These are phyloP conservation scores for Orbilia blumenaviensis DNA, from an alignment of 2,329 filamentous ascomycete genomes.

Conservation along the genomic window DNA sequence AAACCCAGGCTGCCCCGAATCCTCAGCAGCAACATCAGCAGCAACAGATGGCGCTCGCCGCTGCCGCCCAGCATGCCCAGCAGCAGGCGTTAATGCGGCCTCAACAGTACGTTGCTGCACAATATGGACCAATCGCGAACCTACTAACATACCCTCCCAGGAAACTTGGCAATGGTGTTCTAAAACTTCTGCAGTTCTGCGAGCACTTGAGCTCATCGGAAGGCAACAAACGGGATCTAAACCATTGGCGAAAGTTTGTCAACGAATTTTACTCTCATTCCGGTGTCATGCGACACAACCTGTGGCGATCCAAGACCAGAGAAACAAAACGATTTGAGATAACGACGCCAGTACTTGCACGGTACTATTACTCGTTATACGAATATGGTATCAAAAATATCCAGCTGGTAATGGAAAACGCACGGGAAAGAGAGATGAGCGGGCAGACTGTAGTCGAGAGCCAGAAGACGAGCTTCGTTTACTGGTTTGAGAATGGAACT, in stretches of 20 bases:
- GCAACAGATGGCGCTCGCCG: slow-evolving; percentile 59
- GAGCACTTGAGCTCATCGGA: slow-evolving; percentile 70
- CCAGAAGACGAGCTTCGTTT: slow-evolving; percentile 79
- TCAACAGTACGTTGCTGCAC: slow-evolving; percentile 61
- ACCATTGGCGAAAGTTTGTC: slow-evolving; percentile 83
- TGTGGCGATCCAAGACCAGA: slow-evolving; percentile 68
- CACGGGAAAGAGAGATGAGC: slow-evolving; percentile 65
- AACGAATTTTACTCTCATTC: slow-evolving; percentile 79
- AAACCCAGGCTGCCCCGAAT: slow-evolving; percentile 60
- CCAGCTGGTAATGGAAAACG: slow-evolving; percentile 81
- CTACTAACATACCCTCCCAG: slow-evolving; percentile 58
- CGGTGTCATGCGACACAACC: slow-evolving; percentile 78
- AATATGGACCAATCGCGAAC: slow-evolving; percentile 57
- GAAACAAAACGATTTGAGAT: slow-evolving; percentile 86
- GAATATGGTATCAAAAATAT: slow-evolving; percentile 85
- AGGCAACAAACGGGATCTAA: slow-evolving; percentile 68
- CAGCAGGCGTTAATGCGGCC: slow-evolving; percentile 60
- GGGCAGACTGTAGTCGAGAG: slow-evolving; percentile 74
- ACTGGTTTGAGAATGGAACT: slow-evolving; percentile 81
- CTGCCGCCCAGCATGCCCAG: slow-evolving; percentile 57
- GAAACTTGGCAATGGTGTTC: slow-evolving; percentile 67
- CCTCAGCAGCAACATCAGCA: slow-evolving; percentile 60
- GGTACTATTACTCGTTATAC: slow-evolving; percentile 91
- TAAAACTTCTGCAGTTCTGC: slow-evolving; percentile 71
- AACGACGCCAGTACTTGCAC: slow-evolving; percentile 78